These are phyloP conservation scores for Pestalotiopsis sp. DNA, from an alignment of 2,329 filamentous ascomycete genomes.

Conservation along the genomic window DNA sequence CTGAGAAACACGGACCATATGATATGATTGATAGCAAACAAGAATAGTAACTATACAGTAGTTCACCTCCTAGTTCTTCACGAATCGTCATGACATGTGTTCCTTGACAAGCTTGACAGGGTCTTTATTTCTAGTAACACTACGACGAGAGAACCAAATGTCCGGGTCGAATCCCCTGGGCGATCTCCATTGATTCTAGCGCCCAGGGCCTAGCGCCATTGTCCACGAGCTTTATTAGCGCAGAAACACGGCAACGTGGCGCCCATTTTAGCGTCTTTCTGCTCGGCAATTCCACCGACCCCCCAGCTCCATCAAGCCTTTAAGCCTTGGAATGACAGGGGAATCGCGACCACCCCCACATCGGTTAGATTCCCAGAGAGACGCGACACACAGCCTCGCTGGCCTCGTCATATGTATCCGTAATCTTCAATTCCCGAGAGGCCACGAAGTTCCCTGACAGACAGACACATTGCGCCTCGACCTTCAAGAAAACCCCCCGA, in stretches of 20 bases:
- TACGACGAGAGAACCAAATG: not conserved
- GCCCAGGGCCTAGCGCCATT: not conserved
- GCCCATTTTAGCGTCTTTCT: not conserved
- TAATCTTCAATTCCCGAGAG: not conserved
- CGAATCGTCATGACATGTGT: not conserved
- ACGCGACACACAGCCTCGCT: not conserved
- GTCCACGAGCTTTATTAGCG: not conserved
- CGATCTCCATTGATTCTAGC: not conserved
- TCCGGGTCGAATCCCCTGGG: not conserved
- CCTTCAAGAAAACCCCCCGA: not conserved
- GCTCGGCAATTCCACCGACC: not conserved
- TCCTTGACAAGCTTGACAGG: not conserved
- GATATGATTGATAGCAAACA: not conserved
- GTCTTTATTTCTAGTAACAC: not conserved
- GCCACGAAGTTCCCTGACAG: not conserved
- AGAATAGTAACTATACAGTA: not conserved
- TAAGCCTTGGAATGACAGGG: not conserved
- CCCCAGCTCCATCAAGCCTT: not conserved
- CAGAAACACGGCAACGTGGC: not conserved
- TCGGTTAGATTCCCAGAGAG: not conserved
- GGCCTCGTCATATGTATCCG: not conserved
- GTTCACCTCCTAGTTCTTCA: not conserved
- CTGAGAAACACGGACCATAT: not conserved
- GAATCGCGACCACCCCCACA: not conserved
- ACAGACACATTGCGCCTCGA: not conserved